Base-by-base conservation (phyloP, 306 rosid species). In the Rosa lucieae region DNA sequence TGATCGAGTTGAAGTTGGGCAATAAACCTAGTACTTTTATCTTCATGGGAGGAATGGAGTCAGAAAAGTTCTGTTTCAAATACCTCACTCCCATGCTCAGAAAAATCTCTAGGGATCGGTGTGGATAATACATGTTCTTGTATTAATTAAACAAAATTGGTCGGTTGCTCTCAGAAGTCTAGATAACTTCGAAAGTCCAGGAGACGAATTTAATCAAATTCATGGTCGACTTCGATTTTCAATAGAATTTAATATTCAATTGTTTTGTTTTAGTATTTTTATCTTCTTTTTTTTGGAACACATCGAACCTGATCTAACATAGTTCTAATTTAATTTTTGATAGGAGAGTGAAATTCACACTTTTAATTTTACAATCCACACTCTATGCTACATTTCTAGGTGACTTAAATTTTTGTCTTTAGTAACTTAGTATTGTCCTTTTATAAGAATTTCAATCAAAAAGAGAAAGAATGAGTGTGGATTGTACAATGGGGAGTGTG, bases 31-130 rank as follows among this genome's bases (percentile, higher is more conserved):
- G 1, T 23, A 29, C 20, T 26, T 35, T 77, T 46, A 76, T 21
- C 58, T 71, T 15, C 15, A 9, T 65, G 58, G 55, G 61, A 55
- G 8, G 26, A 55, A 55, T 55, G 6, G 74, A 76, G 79, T 73
- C 51, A 66, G 32, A 67, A 59, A 29, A 42, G 46, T 48, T 18
- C 37, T 8, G 10, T 44, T 77, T 23, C 32, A 3, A 21, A 23
- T 21, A 79, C 72, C 23, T 77, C 9, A 21, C 15, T 43, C 26
- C 10, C 10, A 56, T 37, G 40, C 23, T 39, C 21, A 56, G 23
- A 8, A 40, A 42, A 8, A 65, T 65, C 70, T 35, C 11, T 6
- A 32, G 46, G 70, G 70, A 65, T 65, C 4, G 18, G 5, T 61
- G 40, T 23, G 70, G 44, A 65, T 62, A 29, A 73, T 55, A 5